Conservation (phyloP, 257 asterid species). For the Solanum chiquidenum region DNA sequence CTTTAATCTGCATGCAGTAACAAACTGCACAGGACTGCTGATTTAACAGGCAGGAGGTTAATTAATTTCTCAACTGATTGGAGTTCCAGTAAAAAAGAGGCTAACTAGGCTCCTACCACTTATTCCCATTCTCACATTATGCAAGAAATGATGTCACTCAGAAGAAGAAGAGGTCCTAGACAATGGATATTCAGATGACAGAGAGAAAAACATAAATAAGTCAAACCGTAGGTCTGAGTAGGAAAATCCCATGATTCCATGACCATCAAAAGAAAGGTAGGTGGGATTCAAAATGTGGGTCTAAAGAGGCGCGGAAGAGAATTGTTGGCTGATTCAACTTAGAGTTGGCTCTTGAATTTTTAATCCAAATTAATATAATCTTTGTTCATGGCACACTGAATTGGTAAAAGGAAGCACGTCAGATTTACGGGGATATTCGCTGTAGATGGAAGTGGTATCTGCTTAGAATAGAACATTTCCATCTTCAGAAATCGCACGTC, state of each 20-base stretch:
- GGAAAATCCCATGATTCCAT: background rate
- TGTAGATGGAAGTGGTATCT: background rate
- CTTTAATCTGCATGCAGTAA: background rate
- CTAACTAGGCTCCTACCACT: background rate
- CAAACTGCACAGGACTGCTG: background rate
- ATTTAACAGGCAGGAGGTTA: background rate
- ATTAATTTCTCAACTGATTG: background rate
- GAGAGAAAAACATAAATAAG: background rate
- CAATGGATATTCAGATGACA: background rate
- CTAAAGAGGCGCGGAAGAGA: background rate
- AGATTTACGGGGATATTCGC: background rate
- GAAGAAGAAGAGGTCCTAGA: background rate
- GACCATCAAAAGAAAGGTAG: background rate
- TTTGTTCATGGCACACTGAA: background rate
- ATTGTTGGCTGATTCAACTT: background rate
- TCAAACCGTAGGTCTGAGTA: background rate
- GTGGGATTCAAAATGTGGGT: background rate
- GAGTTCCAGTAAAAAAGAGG: background rate
- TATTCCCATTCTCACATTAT: background rate
- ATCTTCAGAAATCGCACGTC: background rate
- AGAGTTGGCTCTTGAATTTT: background rate
- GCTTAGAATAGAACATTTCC: background rate
- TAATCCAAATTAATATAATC: background rate
- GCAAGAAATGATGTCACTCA: background rate
- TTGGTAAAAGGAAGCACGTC: background rate